Base-by-base conservation (phyloP, 352 stramenopile genomes). In the Phytophthora multivora region DNA sequence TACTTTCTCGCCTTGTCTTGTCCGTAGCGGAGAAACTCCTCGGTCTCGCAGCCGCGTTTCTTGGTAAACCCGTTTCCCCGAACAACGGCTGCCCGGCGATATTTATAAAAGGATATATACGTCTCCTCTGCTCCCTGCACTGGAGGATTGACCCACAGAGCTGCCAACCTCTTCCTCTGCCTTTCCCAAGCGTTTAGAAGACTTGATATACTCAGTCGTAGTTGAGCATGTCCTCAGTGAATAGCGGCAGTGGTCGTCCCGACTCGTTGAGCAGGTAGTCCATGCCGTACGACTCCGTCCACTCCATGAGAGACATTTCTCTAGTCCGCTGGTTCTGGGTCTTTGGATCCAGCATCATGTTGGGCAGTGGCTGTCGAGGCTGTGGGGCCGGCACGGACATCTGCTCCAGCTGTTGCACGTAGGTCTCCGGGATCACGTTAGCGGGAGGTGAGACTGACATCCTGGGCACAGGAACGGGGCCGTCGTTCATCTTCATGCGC, bases 241-340 rank as follows among this genome's bases (percentile, higher is more conserved):
- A 93, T 25, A 93, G 66, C 23, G 81, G 82, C 19, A 89, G 60
- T 1, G 67, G 63, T 1, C 81, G 74, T 19, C 68, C 71, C 21
- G 63, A 59, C 42, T 93, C 81, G 68, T 86, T 90, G 15, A 89
- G 66, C n/a, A 91, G 74, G 52, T 81, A 91, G 63, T 91, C 84
- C 75, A 93, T 91, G 48, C 81, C 81, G 49, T 89, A 90, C 3
- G 77, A 75, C 53, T 93, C 83, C 2, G 84, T 90, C 80, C 84
- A 93, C 68, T 93, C 84, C 54, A 93, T 73, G 2, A 93, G 56
- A 18, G 81, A 81, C 68, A 90, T 86, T 26, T 92, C 80, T 49
- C 66, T 75, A 30, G 81, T 78, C 55, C 63, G 63, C 47, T 77
- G 69, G 40, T 77, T 86, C 45, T 73, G 62, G 8, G 58, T 50